Conservation (phyloP, 192 early-diverging fungal genomes). For the Coemansia sp. region DNA sequence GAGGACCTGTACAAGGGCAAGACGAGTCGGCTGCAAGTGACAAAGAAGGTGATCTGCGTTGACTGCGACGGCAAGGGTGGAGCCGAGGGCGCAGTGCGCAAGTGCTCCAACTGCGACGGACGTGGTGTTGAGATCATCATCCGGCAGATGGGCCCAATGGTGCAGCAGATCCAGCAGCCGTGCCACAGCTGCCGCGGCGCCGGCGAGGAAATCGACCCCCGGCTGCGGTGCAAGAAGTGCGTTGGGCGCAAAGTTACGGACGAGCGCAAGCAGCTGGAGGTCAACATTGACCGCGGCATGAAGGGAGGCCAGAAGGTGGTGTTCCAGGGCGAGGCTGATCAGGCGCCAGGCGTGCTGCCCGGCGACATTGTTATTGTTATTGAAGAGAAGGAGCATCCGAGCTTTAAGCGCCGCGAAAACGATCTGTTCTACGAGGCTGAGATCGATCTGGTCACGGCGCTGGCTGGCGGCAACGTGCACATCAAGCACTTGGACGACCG, state of each 20-base stretch:
- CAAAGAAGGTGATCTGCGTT: conserved; percentile 88
- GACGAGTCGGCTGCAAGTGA: conserved; percentile 91
- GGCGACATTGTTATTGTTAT: conserved; percentile 97
- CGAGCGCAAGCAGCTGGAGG: conserved; percentile 97
- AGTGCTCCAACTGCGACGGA: conserved; percentile 83
- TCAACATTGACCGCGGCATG: conserved; percentile 98
- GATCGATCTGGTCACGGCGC: conserved; percentile 91
- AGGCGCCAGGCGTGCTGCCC: conserved; percentile 89
- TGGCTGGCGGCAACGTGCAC: conserved; percentile 91
- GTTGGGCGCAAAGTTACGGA: conserved; percentile 81
- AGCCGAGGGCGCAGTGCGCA: conserved; percentile 87
- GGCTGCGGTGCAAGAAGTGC: conserved; percentile 89
- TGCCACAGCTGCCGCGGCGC: conserved; percentile 88
- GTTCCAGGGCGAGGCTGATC: conserved; percentile 95
- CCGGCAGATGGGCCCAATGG: conserved; percentile 98
- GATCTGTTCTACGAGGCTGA: conserved; percentile 91
- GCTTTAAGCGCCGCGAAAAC: conserved; percentile 91
- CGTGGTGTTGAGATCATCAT: conserved; percentile 87
- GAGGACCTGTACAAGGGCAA: conserved; percentile 95
- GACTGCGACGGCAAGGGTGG: conserved; percentile 95
- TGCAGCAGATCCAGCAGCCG: conserved; percentile 99
- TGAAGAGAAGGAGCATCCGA: conserved; percentile 91
- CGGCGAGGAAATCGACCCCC: conserved; percentile 88
- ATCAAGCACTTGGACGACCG: conserved; percentile 95
- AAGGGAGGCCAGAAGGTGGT: conserved; percentile 92